These are phyloP conservation scores for Hanseniaspora lindneri DNA, from an alignment of 805 yeast genomes.

Conservation along the genomic window DNA sequence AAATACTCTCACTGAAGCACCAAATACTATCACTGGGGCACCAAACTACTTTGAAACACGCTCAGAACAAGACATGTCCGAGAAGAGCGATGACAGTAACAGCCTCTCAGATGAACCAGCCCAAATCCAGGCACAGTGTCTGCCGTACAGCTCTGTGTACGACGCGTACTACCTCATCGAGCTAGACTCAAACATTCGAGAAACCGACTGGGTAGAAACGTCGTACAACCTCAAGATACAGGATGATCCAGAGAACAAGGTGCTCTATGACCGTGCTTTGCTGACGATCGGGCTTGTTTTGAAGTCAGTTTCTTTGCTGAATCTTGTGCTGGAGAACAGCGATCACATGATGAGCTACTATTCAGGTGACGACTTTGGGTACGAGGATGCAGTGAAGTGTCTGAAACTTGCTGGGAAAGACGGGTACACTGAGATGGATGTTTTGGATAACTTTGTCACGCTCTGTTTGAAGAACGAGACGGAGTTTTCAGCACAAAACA, in stretches of 20 bases:
- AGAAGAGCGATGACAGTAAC: background rate
- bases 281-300: conserved; percentile 49
- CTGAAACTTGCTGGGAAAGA: conserved; percentile 41
- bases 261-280: conserved; percentile 41
- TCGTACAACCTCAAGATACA: conserved; percentile 56
- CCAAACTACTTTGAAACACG: no score
- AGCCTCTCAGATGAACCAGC: background rate
- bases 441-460: background rate
- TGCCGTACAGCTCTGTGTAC: conserved; percentile 31
- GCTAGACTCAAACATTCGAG: conserved; percentile 42
- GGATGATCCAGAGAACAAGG: conserved; percentile 37
- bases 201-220: conserved; percentile 54
- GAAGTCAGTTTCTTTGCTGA: conserved; percentile 45
- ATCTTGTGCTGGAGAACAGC: conserved; percentile 36
- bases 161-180: conserved; percentile 46
- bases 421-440: conserved; percentile 38
- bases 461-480: conserved; percentile 3
- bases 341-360: conserved; percentile 24
- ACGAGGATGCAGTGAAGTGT: conserved; percentile 35
- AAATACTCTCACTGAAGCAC: no score
- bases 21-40: no score
- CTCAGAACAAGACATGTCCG: no score
- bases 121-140: background rate
- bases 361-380: conserved; percentile 24
- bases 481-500: background rate